Evolutionary conservation across 305 asterid genomes (phyloP).

Genomic region (Rubia tinctorum): DNA sequence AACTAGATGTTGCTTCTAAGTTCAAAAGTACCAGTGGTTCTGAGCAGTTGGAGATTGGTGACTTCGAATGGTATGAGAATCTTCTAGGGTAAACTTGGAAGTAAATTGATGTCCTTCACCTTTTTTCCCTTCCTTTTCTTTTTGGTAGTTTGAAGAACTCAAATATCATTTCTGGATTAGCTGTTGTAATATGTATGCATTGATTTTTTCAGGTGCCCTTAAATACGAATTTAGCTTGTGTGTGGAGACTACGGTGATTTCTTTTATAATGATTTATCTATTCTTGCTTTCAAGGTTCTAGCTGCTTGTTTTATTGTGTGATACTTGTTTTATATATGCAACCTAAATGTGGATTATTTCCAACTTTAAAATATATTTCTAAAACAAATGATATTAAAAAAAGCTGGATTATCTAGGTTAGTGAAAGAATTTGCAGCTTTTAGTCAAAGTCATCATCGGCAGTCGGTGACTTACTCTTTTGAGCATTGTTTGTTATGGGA

Average conservation of each 20-base stretch:
- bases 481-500: no score
- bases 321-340: slow-evolving; percentile 35
- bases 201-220: slow-evolving; percentile 37
- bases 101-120: neutral
- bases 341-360: slow-evolving; percentile 95
- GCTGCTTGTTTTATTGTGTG: slow-evolving; percentile 12
- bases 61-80: no score
- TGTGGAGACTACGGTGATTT: slow-evolving; percentile 86
- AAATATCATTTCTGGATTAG: neutral
- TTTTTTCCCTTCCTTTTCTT: neutral
- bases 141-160: neutral
- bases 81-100: neutral
- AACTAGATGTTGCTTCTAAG: slow-evolving; percentile 84
- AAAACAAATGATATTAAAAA: slow-evolving; percentile 65
- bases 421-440: no score
- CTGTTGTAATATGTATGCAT: neutral
- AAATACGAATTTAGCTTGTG: slow-evolving; percentile 51
- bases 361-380: slow-evolving; percentile 64
- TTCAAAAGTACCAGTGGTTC: slow-evolving; percentile 48
- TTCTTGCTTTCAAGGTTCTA: slow-evolving; percentile 14
- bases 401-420: no score
- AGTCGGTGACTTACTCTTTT: no score
- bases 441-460: no score
- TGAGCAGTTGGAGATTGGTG: no score
- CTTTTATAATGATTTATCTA: slow-evolving; percentile 14